Base-by-base conservation (phyloP, 768 basidiomycete species). In the Leccinum ochraceum region DNA sequence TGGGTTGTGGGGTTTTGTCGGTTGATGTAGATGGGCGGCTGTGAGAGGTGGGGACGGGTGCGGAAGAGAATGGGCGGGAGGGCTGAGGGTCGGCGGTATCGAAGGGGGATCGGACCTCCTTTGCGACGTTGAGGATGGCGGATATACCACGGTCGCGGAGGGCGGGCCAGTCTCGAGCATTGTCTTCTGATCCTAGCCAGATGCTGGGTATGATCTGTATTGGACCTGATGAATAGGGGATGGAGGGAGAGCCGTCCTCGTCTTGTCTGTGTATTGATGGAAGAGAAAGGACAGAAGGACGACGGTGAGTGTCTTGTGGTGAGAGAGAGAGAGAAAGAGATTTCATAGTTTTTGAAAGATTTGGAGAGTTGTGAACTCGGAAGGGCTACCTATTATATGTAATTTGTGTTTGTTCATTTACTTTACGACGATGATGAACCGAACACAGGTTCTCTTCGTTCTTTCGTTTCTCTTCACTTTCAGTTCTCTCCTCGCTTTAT, bases 181-280 rank as follows among this genome's bases (percentile, higher is more conserved):
- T 95, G 75, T 94, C 93, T 74, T 95, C 93, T 58, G 91, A 91
- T 63, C 94, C 95, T 10, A 96, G 85, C 88, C 89, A 96, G 60
- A 96, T 80, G 54, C 88, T 86, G 3, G 94, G 94, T 51, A 95
- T 80, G 68, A 97, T 80, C 74, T 95, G 88, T 14, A 89, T 76
- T 50, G 94, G 95, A 16, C 94, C 94, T 67, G 89, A 81, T 4
- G 80, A 70, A 71, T 97, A 97, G 6, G 94, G 90, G 3, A 82
- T 77, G 26, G 85, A 76, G 9, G 84, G 82, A 1, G 84, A 82
- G 22, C 71, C 71, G 39, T 86, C 87, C 67, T 88, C 89, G 60
- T 86, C 88, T 64, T 81, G 87, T 68, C 87, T 84, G 63, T 85
- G 83, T 24, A 87, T 69, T 2, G 36, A 36, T 2, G 88, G 88